These are phyloP conservation scores for Candida rishiriensis DNA, from an alignment of 805 yeast genomes.

Conservation along the genomic window DNA sequence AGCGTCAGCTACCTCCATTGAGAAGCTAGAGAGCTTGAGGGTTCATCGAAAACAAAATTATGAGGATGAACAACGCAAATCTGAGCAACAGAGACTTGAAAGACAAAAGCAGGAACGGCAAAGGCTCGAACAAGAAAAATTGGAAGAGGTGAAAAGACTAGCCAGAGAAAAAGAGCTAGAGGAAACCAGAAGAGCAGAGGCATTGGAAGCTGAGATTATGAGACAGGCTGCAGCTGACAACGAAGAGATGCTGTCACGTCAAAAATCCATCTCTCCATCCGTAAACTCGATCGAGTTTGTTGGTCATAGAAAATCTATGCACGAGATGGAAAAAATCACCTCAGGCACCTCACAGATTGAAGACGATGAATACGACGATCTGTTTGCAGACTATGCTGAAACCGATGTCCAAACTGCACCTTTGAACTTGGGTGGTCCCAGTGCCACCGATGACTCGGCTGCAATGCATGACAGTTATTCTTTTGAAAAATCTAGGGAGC, in stretches of 20 bases:
- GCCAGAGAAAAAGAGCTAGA: constrained; percentile 3
- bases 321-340: constrained; percentile 20
- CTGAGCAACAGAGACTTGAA: constrained; percentile 2
- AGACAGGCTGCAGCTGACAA: background rate
- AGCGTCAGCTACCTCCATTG: constrained; percentile 4
- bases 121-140: background rate
- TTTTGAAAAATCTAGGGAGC: background rate
- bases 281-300: constrained; percentile 28
- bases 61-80: constrained; percentile 5
- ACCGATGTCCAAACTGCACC: constrained; percentile 22
- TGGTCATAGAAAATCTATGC: constrained; percentile 26
- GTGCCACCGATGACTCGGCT: background rate
- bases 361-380: constrained; percentile 24
- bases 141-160: background rate
- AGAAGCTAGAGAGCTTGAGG: constrained; percentile 3
- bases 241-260: constrained; percentile 1
- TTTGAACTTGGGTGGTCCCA: constrained; percentile 11
- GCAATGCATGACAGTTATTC: background rate
- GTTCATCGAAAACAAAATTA: background rate
- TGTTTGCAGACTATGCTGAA: constrained; percentile 27
- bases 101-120: constrained; percentile 1
- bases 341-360: constrained; percentile 9
- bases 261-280: constrained; percentile 11
- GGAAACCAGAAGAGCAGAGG: constrained; percentile 1
- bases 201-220: constrained; percentile 1